phyloP scores from a whole-genome alignment of 1,284 basidiomycete species.

The Irpex sp. region DNA sequence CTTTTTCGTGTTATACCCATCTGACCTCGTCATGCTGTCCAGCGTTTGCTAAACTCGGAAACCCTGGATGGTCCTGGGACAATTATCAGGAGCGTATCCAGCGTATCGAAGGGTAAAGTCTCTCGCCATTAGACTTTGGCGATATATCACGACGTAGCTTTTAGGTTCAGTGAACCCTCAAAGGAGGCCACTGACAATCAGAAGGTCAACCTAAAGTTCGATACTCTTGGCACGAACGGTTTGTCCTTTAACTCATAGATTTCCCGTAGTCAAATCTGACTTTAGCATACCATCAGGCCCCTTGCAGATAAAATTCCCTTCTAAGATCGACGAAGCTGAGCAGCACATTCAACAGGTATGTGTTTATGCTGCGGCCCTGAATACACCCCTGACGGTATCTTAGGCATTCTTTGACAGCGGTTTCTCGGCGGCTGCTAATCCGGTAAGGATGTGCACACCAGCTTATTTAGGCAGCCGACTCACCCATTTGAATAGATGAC shows the following conservation, averaged over 20 bases:
- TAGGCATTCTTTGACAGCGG: conserved; percentile 14
- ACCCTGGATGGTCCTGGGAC: conserved; percentile 15
- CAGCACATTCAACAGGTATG: conserved; percentile 14
- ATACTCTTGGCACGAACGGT: conserved; percentile 11
- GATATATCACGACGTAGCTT: not conserved
- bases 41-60: conserved; percentile 13
- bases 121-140: not conserved
- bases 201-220: conserved; percentile 11
- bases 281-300: not conserved
- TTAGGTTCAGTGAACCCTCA: conserved; percentile 14
- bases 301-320: conserved; percentile 4
- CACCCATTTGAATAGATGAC: conserved; percentile 8
- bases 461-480: not conserved
- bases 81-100: conserved; percentile 2
- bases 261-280: not conserved
- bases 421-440: conserved; percentile 11
- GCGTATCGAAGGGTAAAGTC: conserved; percentile 9
- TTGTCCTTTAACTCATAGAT: not conserved
- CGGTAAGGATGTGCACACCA: conserved; percentile 9
- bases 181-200: conserved; percentile 4
- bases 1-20: no score
- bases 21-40: not conserved
- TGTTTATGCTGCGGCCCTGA: not conserved
- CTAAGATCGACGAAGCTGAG: conserved; percentile 7
- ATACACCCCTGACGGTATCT: not conserved